Base-by-base conservation (phyloP, 176 grass and related monocot species). In the Musa acuminata region DNA sequence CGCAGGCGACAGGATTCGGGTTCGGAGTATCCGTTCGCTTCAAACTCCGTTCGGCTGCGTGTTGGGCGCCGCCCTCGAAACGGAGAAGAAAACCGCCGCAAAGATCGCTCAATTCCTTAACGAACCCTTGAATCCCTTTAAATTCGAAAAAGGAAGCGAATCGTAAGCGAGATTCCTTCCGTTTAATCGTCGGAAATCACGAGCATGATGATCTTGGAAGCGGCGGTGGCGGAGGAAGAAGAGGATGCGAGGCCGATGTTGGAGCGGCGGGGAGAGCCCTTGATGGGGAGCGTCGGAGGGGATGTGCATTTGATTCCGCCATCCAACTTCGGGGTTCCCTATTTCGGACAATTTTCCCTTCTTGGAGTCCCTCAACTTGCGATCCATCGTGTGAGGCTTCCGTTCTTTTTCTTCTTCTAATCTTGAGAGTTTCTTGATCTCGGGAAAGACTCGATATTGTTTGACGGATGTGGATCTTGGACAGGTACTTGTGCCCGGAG, bases 401-500 rank as follows among this genome's bases (percentile, higher is more conserved):
- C 21, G n/a, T n/a, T 52, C 72, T 66, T 21, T 53, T 49, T 71
- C 12, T 70, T 64, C 25, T 17, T 59, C 8, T 23, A 2, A 8
- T 14, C 21, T 51, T 63, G 35, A 62, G 17, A 21, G 14, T 48
- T 17, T 14, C 11, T 63, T 19, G 13, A 26, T 13, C 35, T 23
- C 1, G 9, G 55, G 11, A 80, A 35, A 62, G 8, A 22, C 49
- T 14, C 27, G 55, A 14, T 80, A 52, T 71, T 80, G 29, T 51
- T 72, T 19, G 21, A n/a, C 64, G 55, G 13, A 2, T 60, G 2
- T 53, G 55, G 54, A 10, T 11, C 27, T 72, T 64, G 8, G n/a
- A 9, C 69, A 80, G 78, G 48, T 80, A 73, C 23, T 25, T 80
- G 69, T 80, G 78, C 58, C 78, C 68, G 55, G 78, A 80, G 55